Evolutionary conservation across 768 basidiomycete genomes (phyloP), one percentile per base, ranked within the genome.

Genomic region (Boletus rex-veris): DNA sequence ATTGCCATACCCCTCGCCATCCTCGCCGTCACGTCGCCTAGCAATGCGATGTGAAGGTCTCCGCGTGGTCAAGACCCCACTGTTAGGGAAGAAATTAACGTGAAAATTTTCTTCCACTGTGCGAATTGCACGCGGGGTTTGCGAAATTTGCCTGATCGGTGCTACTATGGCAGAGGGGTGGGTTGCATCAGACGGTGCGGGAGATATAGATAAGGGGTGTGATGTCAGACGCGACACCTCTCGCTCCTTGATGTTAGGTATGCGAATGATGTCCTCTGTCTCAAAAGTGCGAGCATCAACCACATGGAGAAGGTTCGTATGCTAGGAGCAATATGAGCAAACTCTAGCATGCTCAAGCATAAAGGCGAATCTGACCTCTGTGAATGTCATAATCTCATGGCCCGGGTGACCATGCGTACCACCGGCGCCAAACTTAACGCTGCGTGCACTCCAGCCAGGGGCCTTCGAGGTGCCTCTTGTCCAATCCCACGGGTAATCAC

Each of bases 201-300:
- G 53, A 10, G 61, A 55, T 39, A 45, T 48, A 15, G 60, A 49
- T 33, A 45, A 19, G 46, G 54, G 38, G 58, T 56, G 36, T 47
- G 60, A 45, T 47, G 59, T 30, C 44, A 38, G n/a, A 45, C 46
- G 53, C 41, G 62, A 28, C 48, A 48, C 38, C 26, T 61, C 62
- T 48, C 57, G 55, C 58, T 55, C 55, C 18, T 21, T 65, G 48
- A 74, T 67, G 24, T 70, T 70, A 4, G 85, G 85, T 42, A 87
- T 77, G 49, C 76, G 80, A 18, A 90, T 67, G 16, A 86, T 77
- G 55, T 90, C 84, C 57, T 88, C 85, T 7, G 80, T 80, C 64
- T 92, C 85, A 61, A 95, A 95, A 0, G 91, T 94, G 42, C 84
- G 79, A 4, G 92, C 91, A 64, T 97, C 94, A 45, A 96, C 75